Evolutionary conservation across 257 asterid species (phyloP), one percentile per base, ranked within the genome.

Genomic region (Ilex aquifolium): DNA sequence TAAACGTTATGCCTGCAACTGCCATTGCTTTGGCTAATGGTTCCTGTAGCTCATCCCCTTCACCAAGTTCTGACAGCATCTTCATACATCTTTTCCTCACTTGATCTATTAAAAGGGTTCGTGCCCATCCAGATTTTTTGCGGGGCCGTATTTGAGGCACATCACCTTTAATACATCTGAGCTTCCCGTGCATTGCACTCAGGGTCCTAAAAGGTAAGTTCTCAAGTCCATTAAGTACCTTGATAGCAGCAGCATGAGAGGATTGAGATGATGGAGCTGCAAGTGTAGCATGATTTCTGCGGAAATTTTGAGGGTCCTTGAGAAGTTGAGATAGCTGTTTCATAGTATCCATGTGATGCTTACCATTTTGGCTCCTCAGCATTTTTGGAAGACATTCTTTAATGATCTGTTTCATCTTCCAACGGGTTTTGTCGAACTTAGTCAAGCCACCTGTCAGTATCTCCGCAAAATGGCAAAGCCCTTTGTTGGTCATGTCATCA

Each of bases 121-220:
- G 83, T 13, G 17, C 11, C 75, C 59, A 8, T 14, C 75, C 68
- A 65, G 49, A 30, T 69, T 51, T 68, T 59, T 15, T 29, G 30
- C 29, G 11, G 4, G 63, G 15, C 55, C 51, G 57, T 59, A 77
- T 49, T 7, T 70, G 14, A 40, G 87, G 96, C 62, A 74, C 61
- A 60, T 72, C 69, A 56, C 85, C 87, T 7, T 31, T 73, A 50
- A 75, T 70, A 48, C 82, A 80, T 64, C 53, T 73, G 58, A 89
- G 80, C 74, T 82, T 89, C 74, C 94, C 82, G 14, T 32, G 66
- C 97, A 92, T 92, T 72, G 89, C 84, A 10, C 8, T 42, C 50
- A 89, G 59, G 12, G 87, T 66, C 56, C 57, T 68, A 55, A 32
- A 3, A 54, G 85, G 76, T 31, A 92, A 71, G 61, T 79, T 75